phyloP scores from a whole-genome alignment of 192 early-diverging fungal species.

The Pilaira anomala region DNA sequence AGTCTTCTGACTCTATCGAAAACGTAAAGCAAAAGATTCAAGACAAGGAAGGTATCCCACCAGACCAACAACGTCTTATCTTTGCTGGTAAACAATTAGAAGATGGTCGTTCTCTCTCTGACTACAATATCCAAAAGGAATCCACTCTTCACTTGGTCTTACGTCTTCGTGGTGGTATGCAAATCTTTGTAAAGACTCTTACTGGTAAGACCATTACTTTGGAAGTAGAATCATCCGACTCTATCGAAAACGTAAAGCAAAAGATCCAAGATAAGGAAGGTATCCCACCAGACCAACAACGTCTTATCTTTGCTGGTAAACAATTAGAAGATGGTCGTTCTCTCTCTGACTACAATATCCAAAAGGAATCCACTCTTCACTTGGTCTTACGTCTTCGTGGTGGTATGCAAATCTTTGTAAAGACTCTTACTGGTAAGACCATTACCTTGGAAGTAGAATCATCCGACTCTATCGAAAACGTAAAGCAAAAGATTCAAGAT shows the following conservation, averaged over 20 bases:
- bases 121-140: slow-evolving; percentile 72
- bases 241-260: slow-evolving; percentile 75
- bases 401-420: slow-evolving; percentile 56
- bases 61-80: slow-evolving; percentile 76
- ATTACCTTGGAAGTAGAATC: slow-evolving; percentile 90
- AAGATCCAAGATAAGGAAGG: slow-evolving; percentile 90
- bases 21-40: slow-evolving; percentile 90
- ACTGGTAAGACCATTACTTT: slow-evolving; percentile 98
- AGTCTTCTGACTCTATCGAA: slow-evolving; percentile 73
- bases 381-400: slow-evolving; percentile 79
- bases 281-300: slow-evolving; percentile 82
- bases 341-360: slow-evolving; percentile 78
- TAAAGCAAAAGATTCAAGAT: slow-evolving; percentile 93
- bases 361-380: slow-evolving; percentile 81
- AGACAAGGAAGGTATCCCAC: slow-evolving; percentile 89
- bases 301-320: slow-evolving; percentile 80
- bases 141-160: slow-evolving; percentile 67
- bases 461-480: slow-evolving; percentile 70
- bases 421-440: slow-evolving; percentile 94
- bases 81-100: slow-evolving; percentile 78
- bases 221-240: slow-evolving; percentile 76
- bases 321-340: slow-evolving; percentile 77
- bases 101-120: slow-evolving; percentile 62
- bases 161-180: slow-evolving; percentile 66
- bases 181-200: slow-evolving; percentile 75